Base-by-base conservation (phyloP, 805 yeast species). In the Ogataea haglerorum region DNA sequence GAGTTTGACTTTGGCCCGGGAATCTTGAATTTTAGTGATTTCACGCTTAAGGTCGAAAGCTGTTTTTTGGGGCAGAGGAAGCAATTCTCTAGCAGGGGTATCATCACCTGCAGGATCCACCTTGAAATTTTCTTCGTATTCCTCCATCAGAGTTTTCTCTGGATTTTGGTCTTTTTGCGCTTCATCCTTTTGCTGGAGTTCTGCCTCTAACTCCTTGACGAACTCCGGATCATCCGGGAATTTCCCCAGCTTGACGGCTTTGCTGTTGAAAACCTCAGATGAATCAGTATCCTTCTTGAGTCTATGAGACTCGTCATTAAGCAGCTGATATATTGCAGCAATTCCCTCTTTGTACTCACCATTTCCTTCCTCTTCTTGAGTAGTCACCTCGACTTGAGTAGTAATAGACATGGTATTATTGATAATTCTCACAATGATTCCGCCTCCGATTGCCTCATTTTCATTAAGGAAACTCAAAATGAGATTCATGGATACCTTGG, bases 361-460 rank as follows among this genome's bases (percentile, higher is more conserved):
- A 36, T 64, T 68, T n/a, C 65, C 72, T 50, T 68, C 77, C 24
- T 78, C 76, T 43, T 67, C 72, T 37, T 65, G 63, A 4, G 76
- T 70, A 2, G 60, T 45, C n/a, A 61, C 61, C 32, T 64, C 70
- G 24, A 53, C 50, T 18, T 58, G 63, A 13, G 75, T 72, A 10
- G 68, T 61, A 6, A 80, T 75, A 36, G 73, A 80, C 52, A 93
- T 71, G 60, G 87, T 80, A 64, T 88, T 90, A 66, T 93, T 93
- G 47, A 93, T 81, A 35, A 88, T 73, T 51, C 96, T 71, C 34
- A 93, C 86, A 39, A 91, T 70, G 27, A 91, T 76, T 2, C 90
- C 83, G 2, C 98, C 98, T 30, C 98, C 98, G 40, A 82, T 81
- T 8, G 84, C 83, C 62, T 89, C 97, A 59, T 89, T 87, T 57